Evolutionary conservation across 1,284 basidiomycete genomes (phyloP).

Genomic region (Trichosporon sp.): DNA sequence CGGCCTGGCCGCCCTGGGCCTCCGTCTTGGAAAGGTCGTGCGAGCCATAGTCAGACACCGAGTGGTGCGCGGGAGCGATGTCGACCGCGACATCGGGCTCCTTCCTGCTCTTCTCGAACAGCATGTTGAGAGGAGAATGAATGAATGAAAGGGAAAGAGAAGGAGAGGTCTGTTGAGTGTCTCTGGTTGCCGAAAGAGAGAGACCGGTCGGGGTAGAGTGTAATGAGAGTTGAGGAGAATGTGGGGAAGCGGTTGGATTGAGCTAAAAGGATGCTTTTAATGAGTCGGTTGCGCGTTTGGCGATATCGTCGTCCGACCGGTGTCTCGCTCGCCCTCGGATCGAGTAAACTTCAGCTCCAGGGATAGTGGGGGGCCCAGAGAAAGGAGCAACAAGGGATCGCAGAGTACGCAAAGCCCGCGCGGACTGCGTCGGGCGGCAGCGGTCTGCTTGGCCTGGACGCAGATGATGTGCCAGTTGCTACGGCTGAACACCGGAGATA

Average conservation of each 20-base stretch:
- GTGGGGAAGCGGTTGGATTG: background rate
- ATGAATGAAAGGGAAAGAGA: background rate
- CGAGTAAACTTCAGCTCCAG: background rate
- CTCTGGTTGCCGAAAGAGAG: background rate
- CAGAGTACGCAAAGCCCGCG: slow-evolving; percentile 12
- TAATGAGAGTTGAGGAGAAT: slow-evolving; percentile 8
- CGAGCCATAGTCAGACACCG: slow-evolving; percentile 1
- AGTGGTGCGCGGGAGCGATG: slow-evolving; percentile 3
- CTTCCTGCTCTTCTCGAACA: slow-evolving; percentile 16
- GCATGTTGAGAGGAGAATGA: background rate
- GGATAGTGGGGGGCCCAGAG: background rate
- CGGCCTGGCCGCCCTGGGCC: background rate
- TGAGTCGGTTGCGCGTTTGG: slow-evolving; percentile 6
- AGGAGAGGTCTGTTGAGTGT: background rate
- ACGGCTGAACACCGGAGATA: slow-evolving; percentile 16
- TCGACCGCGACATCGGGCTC: slow-evolving; percentile 3
- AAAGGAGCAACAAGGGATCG: background rate
- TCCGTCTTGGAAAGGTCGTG: slow-evolving; percentile 1
- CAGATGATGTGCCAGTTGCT: background rate
- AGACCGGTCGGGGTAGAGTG: background rate
- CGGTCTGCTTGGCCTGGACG: background rate
- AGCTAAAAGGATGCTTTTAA: slow-evolving; percentile 15
- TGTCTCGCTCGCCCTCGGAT: slow-evolving; percentile 1
- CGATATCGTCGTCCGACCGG: slow-evolving; percentile 7
- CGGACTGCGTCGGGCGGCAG: slow-evolving; percentile 7